phyloP scores from a whole-genome alignment of 768 basidiomycete species.

The Dictyophora rubrovolvata region DNA sequence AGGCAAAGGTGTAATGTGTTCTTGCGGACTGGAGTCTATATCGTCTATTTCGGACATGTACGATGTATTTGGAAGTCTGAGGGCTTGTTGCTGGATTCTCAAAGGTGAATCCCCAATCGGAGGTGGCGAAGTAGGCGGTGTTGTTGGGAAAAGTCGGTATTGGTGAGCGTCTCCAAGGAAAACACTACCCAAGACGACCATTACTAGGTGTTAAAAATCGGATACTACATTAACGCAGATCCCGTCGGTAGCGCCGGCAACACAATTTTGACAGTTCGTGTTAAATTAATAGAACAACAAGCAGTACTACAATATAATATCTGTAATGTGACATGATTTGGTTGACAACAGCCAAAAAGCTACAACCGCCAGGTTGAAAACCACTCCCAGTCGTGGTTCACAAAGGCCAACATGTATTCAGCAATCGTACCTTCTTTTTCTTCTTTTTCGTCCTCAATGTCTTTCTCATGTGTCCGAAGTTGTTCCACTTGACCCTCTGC shows the following conservation, averaged over 20 bases:
- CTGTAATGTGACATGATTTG: neutral
- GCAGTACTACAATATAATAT: neutral
- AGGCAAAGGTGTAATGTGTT: constrained; percentile 17
- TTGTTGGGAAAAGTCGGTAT: constrained; percentile 45
- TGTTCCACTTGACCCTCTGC: constrained; percentile 4
- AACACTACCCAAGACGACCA: constrained; percentile 62
- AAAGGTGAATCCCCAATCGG: constrained; percentile 1
- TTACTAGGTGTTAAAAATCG: constrained; percentile 13
- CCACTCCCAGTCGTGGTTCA: constrained; percentile 51
- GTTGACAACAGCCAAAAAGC: neutral
- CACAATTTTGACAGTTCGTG: neutral
- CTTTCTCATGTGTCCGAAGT: constrained; percentile 24
- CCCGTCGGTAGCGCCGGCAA: neutral
- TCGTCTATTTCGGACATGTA: constrained; percentile 17
- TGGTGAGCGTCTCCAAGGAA: constrained; percentile 73
- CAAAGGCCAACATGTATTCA: constrained; percentile 75
- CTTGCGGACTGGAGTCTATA: constrained; percentile 14
- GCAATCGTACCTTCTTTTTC: constrained; percentile 63
- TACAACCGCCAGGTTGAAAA: constrained; percentile 66
- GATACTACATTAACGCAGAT: neutral
- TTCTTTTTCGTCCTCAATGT: constrained; percentile 26
- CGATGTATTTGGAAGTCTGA: neutral
- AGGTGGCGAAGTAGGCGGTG: constrained; percentile 38
- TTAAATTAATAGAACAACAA: neutral
- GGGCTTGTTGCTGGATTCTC: constrained; percentile 13